Evolutionary conservation across 305 asterid genomes (phyloP).

Genomic region (Fraxinus sp.): DNA sequence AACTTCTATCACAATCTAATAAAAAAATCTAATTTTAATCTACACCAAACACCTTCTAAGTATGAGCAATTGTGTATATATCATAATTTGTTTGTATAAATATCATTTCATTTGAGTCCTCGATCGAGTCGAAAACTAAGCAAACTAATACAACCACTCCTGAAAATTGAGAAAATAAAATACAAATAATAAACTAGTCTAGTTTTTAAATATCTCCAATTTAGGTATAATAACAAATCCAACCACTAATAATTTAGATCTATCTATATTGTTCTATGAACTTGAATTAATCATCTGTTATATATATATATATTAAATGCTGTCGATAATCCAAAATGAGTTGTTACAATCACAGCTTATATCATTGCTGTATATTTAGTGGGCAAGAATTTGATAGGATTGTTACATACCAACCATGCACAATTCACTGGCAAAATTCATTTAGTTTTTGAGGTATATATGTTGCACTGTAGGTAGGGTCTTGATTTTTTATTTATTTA

Average conservation of each 20-base stretch:
- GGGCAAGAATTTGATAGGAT: conserved; percentile 34
- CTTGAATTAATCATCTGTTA: neutral
- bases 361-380: conserved; percentile 12
- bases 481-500: neutral
- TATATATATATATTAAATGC: conserved; percentile 17
- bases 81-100: neutral
- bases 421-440: conserved; percentile 33
- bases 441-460: neutral
- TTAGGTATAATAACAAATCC: neutral
- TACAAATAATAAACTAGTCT: neutral
- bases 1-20: no score
- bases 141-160: neutral
- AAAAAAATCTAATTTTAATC: no score
- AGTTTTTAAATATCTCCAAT: neutral
- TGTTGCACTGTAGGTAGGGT: neutral
- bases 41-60: no score
- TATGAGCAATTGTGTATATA: neutral
- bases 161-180: neutral
- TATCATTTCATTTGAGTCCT: no score
- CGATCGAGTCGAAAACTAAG: no score
- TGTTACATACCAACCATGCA: conserved; percentile 72
- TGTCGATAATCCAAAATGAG: conserved; percentile 41
- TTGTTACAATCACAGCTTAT: conserved; percentile 36
- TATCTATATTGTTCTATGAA: neutral
- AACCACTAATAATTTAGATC: neutral